phyloP scores from a whole-genome alignment of 805 yeast genomes.

The Zygosaccharomyces kombuchaensis region DNA sequence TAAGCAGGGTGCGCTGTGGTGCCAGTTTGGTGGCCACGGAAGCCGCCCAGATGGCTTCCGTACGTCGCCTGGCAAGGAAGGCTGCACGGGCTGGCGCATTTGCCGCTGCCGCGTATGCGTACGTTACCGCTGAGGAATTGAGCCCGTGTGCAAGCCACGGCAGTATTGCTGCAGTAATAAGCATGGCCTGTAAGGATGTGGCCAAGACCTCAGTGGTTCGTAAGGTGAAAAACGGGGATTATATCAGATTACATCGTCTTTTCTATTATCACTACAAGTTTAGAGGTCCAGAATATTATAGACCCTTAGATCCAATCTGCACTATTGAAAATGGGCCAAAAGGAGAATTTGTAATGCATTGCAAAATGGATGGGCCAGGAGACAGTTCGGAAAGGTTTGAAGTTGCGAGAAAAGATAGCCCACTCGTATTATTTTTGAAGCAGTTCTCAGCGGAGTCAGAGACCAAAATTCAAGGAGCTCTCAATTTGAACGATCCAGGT shows the following conservation, averaged over 20 bases:
- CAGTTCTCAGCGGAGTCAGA: background rate
- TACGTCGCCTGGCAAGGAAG: background rate
- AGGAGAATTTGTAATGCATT: background rate
- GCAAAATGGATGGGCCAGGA: slow-evolving; percentile 1
- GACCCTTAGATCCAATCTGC: background rate
- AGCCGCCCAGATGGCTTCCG: background rate
- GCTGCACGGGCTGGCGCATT: slow-evolving; percentile 4
- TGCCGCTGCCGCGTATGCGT: slow-evolving; percentile 1
- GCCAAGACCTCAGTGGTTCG: background rate
- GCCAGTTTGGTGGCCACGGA: background rate
- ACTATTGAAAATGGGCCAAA: background rate
- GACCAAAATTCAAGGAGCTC: background rate
- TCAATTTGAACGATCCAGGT: no score
- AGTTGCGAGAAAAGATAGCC: background rate
- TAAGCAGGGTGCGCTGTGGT: background rate
- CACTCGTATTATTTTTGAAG: background rate
- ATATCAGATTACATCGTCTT: background rate
- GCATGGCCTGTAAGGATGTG: slow-evolving; percentile 2
- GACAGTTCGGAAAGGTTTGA: background rate
- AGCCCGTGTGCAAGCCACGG: slow-evolving; percentile 2
- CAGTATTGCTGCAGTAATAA: background rate
- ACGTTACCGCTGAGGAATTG: background rate
- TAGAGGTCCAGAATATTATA: slow-evolving; percentile 4
- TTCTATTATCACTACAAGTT: slow-evolving; percentile 2
- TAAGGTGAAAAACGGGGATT: slow-evolving; percentile 1